phyloP scores from a whole-genome alignment of 108 stramenopile genomes.

The Schizochytrium sp. region DNA sequence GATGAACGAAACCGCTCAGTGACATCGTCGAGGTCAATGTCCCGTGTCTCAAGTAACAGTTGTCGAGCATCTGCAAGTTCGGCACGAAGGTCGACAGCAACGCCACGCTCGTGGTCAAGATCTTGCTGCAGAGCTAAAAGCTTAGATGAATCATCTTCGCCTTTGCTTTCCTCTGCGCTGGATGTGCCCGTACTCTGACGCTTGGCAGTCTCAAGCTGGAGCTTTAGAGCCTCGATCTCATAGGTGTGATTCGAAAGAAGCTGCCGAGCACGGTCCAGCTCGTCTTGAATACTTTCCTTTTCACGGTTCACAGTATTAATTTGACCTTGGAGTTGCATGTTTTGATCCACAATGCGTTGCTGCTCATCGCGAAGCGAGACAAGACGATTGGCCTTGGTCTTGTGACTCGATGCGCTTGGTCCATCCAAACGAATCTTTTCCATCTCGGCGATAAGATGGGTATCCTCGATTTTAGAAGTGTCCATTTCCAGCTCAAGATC shows the following conservation, averaged over 20 bases:
- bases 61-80: slow-evolving; percentile 16
- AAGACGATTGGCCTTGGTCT: slow-evolving; percentile 47
- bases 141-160: not conserved
- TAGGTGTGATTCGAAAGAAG: slow-evolving; percentile 41
- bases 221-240: slow-evolving; percentile 48
- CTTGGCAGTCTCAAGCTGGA: slow-evolving; percentile 10
- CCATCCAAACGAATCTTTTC: slow-evolving; percentile 48
- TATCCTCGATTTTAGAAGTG: slow-evolving; percentile 60
- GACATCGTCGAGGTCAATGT: slow-evolving; percentile 27
- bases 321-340: slow-evolving; percentile 3
- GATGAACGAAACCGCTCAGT: not conserved
- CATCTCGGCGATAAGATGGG: slow-evolving; percentile 26
- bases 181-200: not conserved
- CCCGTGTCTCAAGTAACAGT: slow-evolving; percentile 35
- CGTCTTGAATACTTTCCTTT: slow-evolving; percentile 22
- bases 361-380: slow-evolving; percentile 58
- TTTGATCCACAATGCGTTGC: slow-evolving; percentile 50
- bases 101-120: slow-evolving; percentile 41
- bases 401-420: not conserved
- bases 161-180: not conserved
- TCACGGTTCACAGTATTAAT: not conserved
- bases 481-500: slow-evolving; percentile 57
- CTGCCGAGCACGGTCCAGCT: slow-evolving; percentile 9
- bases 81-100: not conserved
- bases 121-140: slow-evolving; percentile 8